Base-by-base conservation (phyloP, 2,329 filamentous ascomycete genomes). In the Incumbomyces delicatus region DNA sequence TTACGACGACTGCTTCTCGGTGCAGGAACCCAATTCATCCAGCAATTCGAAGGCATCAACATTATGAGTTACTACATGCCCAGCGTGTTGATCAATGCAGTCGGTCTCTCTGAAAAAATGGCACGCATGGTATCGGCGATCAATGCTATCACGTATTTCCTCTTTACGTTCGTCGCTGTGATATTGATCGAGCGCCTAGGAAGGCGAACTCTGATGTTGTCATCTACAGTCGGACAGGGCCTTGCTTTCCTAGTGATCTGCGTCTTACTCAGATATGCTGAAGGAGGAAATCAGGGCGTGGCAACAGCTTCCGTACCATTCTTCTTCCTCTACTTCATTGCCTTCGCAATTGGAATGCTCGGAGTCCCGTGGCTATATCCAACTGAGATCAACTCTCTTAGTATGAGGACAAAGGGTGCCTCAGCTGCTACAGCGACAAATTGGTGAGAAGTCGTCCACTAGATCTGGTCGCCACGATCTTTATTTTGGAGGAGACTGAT, bases 121-220 rank as follows among this genome's bases (percentile, higher is more conserved):
- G 71, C 74, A 2, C 67, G 77, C 2, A 61, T 81, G 0, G 64
- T 81, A n/a, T 71, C 77, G 1, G 77, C 74, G 2, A 71, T 74
- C 48, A 81, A 74, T 51, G 66, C 66, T 1, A 66, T 73, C 16
- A 67, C 64, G 13, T 75, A 74, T 51, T 63, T 75, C 1, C 57
- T 74, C 27, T 73, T 72, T 56, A 66, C 67, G 0, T 57, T 67
- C 11, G 66, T 73, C 31, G 69, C 65, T 1, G 70, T 74, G 11
- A 63, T 66, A 0, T 66, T 70, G 41, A 67, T 76, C 22, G 73
- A 76, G 51, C 60, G 66, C 56, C 71, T 72, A 52, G 77, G 77
- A 14, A 69, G 77, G 3, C 66, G 77, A 7, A 78, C 77, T 57
- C 66, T 80, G 60, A 76, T 81, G 70, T 70, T 80, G 58, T 78